Conservation (phyloP, 371 early-diverging fungal species). For the Globomyces sp. region DNA sequence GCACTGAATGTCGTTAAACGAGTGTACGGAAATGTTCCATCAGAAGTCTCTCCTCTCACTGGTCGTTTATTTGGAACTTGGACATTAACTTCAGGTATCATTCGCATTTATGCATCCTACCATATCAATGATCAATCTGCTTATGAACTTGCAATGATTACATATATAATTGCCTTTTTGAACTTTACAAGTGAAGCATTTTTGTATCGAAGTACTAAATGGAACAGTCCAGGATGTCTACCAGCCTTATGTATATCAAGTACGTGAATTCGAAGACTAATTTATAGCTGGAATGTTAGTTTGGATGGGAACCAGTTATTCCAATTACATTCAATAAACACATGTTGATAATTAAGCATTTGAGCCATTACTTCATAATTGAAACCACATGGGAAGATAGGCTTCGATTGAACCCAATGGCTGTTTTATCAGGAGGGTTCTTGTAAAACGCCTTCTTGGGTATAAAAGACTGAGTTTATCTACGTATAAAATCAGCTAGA, state of each 20-base stretch:
- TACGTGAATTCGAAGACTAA: slow-evolving; percentile 25
- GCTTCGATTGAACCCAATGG: no score
- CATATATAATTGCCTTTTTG: slow-evolving; percentile 68
- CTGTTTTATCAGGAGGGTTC: no score
- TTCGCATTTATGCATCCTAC: slow-evolving; percentile 76
- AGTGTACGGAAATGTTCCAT: slow-evolving; percentile 52
- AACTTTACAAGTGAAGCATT: slow-evolving; percentile 70
- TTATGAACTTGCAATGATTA: slow-evolving; percentile 69
- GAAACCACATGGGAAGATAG: no score
- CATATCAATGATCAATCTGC: slow-evolving; percentile 67
- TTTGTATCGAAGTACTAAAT: slow-evolving; percentile 62
- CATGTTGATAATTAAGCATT: no score
- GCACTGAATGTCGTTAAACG: slow-evolving; percentile 59
- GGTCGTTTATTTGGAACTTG: slow-evolving; percentile 76
- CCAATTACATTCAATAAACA: background rate
- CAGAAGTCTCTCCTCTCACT: slow-evolving; percentile 66
- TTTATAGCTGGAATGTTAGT: background rate
- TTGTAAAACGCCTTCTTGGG: no score
- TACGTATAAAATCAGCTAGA: no score
- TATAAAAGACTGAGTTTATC: no score
- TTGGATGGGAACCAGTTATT: background rate
- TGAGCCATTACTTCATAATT: no score
- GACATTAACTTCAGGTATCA: slow-evolving; percentile 71
- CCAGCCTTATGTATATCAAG: slow-evolving; percentile 70
- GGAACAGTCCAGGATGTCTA: slow-evolving; percentile 56